Base-by-base conservation (phyloP, 768 basidiomycete genomes). In the Amylocystis lapponica region DNA sequence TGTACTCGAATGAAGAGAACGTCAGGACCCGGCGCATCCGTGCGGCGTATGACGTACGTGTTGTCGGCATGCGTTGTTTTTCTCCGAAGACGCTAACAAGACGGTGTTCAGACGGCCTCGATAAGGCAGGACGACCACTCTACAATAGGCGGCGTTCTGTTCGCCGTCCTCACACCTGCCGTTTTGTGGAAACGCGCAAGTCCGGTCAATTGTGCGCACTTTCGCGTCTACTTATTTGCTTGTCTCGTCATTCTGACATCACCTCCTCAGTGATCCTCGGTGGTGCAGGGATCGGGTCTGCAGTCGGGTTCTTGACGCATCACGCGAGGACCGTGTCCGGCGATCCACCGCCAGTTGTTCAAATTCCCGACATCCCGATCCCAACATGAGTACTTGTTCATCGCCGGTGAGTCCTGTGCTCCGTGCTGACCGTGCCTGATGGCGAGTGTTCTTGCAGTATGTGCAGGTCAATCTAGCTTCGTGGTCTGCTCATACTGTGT, bases 41-140 rank as follows among this genome's bases (percentile, higher is more conserved):
- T 36, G 67, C 67, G 5, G 67, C 69, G 41, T 86, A 86, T 57
- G 68, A 86, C 57, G 86, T 86, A 58, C 21, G 62, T 50, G 49
- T 57, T 38, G 3, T 13, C 17, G 8, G n/a, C 40, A n/a, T 38
- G 25, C 36, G 50, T 46, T 6, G 57, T 22, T n/a, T 41, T 30
- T 1, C 26, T 10, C 17, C 31, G 20, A 44, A 39, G 36, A 38
- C 13, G 37, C 39, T 25, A 19, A 43, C 27, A n/a, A 4, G 14
- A 30, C 9, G 6, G 6, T n/a, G 41, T 1, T 9, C 39, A 88
- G 85, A 74, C 70, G 12, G 65, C 68, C 31, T 70, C 75, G 17
- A 61, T 86, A 40, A 69, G 86, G 49, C 70, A 73, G 36, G 79
- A 87, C 42, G 88, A 90, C 58, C 81, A 86, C 56, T 73, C 84